phyloP scores from a whole-genome alignment of 1,284 basidiomycete species.

The Ustilago cynodontis region DNA sequence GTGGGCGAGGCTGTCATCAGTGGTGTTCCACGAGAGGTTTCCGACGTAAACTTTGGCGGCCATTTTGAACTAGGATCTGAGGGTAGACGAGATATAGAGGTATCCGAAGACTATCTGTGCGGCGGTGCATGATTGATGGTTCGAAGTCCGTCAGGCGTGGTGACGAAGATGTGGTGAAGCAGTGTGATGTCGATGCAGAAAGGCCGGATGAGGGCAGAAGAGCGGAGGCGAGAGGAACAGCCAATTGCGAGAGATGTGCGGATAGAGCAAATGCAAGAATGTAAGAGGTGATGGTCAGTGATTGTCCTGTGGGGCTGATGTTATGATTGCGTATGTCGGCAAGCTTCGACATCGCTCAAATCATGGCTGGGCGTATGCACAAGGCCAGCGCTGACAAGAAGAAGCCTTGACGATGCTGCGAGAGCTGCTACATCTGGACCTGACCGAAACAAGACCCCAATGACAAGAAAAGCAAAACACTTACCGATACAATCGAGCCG shows the following conservation, averaged over 20 bases:
- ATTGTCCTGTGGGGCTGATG: background rate
- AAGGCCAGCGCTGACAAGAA: background rate
- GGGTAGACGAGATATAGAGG: slow-evolving; percentile 32
- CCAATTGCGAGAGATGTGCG: background rate
- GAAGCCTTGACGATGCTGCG: background rate
- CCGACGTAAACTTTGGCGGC: slow-evolving; percentile 70
- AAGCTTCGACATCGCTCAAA: background rate
- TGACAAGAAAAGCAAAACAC: slow-evolving; percentile 11
- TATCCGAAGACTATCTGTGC: slow-evolving; percentile 48
- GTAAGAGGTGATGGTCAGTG: background rate
- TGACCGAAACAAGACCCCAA: background rate
- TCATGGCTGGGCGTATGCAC: background rate
- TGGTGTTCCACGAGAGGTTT: slow-evolving; percentile 70
- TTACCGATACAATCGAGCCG: slow-evolving; percentile 60
- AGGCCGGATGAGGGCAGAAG: background rate
- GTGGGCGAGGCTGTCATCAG: slow-evolving; percentile 68
- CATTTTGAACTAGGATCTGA: slow-evolving; percentile 54
- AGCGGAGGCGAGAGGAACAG: background rate
- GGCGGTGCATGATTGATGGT: background rate
- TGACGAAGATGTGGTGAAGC: background rate
- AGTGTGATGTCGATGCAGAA: too few species aligned
- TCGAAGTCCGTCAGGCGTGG: background rate
- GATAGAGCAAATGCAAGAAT: background rate
- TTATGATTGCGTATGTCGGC: background rate
- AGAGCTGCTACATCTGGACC: background rate